A percentile compares a stretch with the other conserved stretches of the same genome.
These are phyloP conservation scores for Sugiyamaella lignohabitans DNA, from an alignment of 805 yeast genomes.

Conservation along the genomic window DNA sequence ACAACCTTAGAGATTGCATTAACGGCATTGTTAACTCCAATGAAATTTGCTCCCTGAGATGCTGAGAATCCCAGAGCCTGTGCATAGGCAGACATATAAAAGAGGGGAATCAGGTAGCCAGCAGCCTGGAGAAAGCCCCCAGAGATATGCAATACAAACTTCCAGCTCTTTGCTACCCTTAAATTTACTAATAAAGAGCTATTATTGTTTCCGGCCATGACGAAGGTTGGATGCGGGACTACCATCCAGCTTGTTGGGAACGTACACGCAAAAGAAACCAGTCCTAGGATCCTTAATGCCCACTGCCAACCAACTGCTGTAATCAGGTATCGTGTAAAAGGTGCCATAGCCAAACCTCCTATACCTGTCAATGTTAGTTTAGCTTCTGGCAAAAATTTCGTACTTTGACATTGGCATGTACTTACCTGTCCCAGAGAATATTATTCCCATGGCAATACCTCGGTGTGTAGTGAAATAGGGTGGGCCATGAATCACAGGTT, in stretches of 20 bases:
- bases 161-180: constrained; percentile 10
- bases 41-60: constrained; percentile 19
- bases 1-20: constrained; percentile 34
- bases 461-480: constrained; percentile 20
- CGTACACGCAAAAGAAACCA: constrained; percentile 11
- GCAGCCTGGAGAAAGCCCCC: constrained; percentile 18
- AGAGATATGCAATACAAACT: constrained; percentile 14
- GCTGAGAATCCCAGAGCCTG: constrained; percentile 17
- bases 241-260: constrained; percentile 13
- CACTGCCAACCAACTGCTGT: constrained; percentile 17
- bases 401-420: no score
- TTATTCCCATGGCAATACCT: constrained; percentile 24
- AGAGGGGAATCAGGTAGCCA: constrained; percentile 18
- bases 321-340: constrained; percentile 12
- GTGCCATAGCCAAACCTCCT: constrained; percentile 22
- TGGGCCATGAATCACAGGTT: constrained; percentile 22
- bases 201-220: neutral
- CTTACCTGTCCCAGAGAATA: constrained; percentile 23
- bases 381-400: no score
- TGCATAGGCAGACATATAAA: constrained; percentile 20
- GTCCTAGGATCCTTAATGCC: constrained; percentile 18
- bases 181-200: constrained; percentile 5
- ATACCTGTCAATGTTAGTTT: no score
- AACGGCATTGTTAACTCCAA: constrained; percentile 20
- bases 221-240: constrained; percentile 9